Percentiles rank a stretch among this genome's conserved stretches.
Conservation (phyloP, 148 eudicot genomes). For the Limonium bicolor region DNA sequence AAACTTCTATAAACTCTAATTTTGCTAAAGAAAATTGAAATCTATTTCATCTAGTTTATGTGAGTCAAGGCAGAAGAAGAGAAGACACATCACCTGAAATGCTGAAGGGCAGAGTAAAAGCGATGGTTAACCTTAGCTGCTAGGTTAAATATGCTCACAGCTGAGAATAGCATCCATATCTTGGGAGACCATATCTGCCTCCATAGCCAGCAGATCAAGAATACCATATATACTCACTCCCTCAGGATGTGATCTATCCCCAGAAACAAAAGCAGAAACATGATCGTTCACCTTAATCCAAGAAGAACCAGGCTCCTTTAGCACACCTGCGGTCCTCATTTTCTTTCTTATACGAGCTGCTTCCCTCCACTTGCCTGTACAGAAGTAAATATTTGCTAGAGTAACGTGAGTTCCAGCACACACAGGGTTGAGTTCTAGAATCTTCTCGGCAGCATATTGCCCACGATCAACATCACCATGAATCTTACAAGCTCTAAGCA, state of each 20-base stretch:
- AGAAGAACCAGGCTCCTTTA: constrained; percentile 90
- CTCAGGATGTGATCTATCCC: constrained; percentile 46
- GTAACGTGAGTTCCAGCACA: constrained; percentile 68
- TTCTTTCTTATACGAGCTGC: constrained; percentile 64
- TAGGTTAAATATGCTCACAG: constrained; percentile 6
- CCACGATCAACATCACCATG: constrained; percentile 68
- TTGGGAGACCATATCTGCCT: constrained; percentile 19
- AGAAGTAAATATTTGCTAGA: constrained; percentile 62
- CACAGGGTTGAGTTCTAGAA: constrained; percentile 45
- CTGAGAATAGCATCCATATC: constrained; percentile 20
- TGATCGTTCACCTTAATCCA: constrained; percentile 64
- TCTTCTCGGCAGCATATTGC: constrained; percentile 39
- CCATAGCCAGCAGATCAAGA: constrained; percentile 36
- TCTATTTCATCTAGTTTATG: no score
- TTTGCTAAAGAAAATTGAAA: no score
- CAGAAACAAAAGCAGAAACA: constrained; percentile 64
- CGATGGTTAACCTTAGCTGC: no score
- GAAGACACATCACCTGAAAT: no score
- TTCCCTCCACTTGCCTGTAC: constrained; percentile 59
- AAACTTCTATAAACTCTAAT: no score
- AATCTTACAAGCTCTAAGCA: constrained; percentile 59
- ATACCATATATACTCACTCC: constrained; percentile 30
- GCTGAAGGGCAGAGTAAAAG: no score
- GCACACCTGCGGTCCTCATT: constrained; percentile 64
- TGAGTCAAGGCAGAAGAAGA: no score